Evolutionary conservation across 139 green algal species (phyloP).

Genomic region (Chlorella sp.): DNA sequence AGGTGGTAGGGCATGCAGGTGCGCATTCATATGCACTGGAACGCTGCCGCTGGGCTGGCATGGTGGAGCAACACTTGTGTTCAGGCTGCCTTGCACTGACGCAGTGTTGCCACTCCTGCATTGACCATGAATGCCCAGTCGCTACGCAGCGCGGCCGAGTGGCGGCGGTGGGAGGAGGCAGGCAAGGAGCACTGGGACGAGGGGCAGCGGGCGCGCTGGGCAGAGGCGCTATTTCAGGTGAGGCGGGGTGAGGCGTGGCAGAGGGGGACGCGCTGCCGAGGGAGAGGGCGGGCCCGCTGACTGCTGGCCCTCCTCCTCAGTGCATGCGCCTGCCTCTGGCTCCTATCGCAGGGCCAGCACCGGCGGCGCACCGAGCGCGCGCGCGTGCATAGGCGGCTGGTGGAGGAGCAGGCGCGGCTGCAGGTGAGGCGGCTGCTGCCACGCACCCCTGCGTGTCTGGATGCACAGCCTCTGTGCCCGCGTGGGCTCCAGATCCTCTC

Average conservation of each 20-base stretch:
- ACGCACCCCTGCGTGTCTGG: not conserved
- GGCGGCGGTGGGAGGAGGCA: conserved; percentile 68
- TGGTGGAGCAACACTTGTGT: not conserved
- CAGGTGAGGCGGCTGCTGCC: not conserved
- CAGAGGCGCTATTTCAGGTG: conserved; percentile 56
- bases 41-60: not conserved
- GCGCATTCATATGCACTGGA: not conserved
- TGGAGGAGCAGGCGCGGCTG: not conserved
- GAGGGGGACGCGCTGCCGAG: not conserved
- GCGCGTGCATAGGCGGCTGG: not conserved
- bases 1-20: not conserved
- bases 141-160: conserved; percentile 69
- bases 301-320: not conserved
- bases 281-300: not conserved
- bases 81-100: not conserved
- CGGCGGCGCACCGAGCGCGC: too few species aligned
- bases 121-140: too few species aligned
- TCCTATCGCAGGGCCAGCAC: too few species aligned
- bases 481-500: not conserved
- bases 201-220: conserved; percentile 50
- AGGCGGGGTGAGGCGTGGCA: not conserved
- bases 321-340: too few species aligned
- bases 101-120: too few species aligned
- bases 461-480: not conserved
- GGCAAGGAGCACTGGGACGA: conserved; percentile 68